A percentile compares a stretch with the other conserved stretches of the same genome.
These are phyloP conservation scores for Cutaneotrichosporon mucoides DNA, from an alignment of 1,284 basidiomycete genomes.

Conservation along the genomic window DNA sequence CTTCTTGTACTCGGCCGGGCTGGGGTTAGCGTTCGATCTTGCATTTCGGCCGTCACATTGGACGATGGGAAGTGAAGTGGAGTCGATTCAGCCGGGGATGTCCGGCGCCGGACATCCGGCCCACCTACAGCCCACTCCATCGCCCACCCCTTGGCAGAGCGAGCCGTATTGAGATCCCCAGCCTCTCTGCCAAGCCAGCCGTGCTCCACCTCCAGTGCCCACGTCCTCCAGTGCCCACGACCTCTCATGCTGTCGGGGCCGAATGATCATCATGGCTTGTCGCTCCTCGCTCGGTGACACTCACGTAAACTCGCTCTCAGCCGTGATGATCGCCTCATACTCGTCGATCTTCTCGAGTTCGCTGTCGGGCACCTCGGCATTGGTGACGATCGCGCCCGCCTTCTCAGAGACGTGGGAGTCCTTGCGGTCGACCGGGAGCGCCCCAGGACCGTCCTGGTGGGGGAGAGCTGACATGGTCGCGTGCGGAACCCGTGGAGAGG, in stretches of 20 bases:
- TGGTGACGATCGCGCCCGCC: not conserved
- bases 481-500: not conserved
- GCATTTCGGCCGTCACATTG: too few species aligned
- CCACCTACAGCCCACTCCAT: too few species aligned
- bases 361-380: not conserved
- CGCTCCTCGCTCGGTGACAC: not conserved
- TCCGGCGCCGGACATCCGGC: too few species aligned
- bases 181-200: too few species aligned
- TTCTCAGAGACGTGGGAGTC: not conserved
- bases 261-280: too few species aligned
- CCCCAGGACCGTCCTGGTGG: not conserved
- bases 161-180: too few species aligned
- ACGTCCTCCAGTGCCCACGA: too few species aligned
- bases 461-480: not conserved
- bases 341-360: conserved; percentile 4
- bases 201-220: too few species aligned
- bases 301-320: conserved; percentile 16
- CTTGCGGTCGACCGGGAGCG: not conserved
- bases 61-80: too few species aligned
- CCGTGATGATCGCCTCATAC: conserved; percentile 12
- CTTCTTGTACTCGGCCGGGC: conserved; percentile 11
- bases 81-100: too few species aligned
- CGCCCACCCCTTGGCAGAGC: too few species aligned
- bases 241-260: too few species aligned
- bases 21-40: not conserved